Conservation (phyloP, 306 rosid species). For the Gynostemma pentaphyllum region DNA sequence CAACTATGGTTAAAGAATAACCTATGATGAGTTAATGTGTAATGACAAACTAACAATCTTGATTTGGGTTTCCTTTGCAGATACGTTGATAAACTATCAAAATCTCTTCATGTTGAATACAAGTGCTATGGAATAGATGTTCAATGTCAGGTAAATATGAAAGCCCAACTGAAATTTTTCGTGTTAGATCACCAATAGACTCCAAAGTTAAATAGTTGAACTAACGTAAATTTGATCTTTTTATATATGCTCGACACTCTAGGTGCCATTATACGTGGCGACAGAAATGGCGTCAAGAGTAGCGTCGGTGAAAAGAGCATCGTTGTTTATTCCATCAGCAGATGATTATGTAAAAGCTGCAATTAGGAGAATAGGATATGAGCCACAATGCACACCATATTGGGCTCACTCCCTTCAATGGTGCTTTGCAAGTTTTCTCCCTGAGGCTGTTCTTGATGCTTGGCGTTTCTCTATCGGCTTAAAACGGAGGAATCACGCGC, state of each 20-base stretch:
- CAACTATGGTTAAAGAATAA: no score
- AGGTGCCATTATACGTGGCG: constrained; percentile 71
- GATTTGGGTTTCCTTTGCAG: constrained; percentile 22
- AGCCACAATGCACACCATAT: constrained; percentile 44
- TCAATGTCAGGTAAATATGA: constrained; percentile 54
- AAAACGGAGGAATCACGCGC: background rate
- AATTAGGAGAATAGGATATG: constrained; percentile 34
- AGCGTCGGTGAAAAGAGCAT: constrained; percentile 28
- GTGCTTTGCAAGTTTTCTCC: constrained; percentile 28
- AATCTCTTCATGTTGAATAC: constrained; percentile 48
- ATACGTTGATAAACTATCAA: constrained; percentile 49
- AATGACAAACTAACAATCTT: no score
- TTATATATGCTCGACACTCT: background rate
- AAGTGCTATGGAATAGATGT: constrained; percentile 46
- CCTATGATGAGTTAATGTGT: no score
- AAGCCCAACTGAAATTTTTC: no score
- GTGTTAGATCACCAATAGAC: no score
- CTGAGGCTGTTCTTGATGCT: constrained; percentile 34
- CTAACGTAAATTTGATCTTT: background rate
- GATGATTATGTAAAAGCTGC: constrained; percentile 52
- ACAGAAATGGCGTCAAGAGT: constrained; percentile 48
- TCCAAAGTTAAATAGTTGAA: no score
- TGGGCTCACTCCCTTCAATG: constrained; percentile 70
- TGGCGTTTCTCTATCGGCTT: constrained; percentile 61
- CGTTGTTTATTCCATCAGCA: constrained; percentile 51